Base-by-base conservation (phyloP, 352 stramenopile genomes). In the Globisporangium uncinulatum region DNA sequence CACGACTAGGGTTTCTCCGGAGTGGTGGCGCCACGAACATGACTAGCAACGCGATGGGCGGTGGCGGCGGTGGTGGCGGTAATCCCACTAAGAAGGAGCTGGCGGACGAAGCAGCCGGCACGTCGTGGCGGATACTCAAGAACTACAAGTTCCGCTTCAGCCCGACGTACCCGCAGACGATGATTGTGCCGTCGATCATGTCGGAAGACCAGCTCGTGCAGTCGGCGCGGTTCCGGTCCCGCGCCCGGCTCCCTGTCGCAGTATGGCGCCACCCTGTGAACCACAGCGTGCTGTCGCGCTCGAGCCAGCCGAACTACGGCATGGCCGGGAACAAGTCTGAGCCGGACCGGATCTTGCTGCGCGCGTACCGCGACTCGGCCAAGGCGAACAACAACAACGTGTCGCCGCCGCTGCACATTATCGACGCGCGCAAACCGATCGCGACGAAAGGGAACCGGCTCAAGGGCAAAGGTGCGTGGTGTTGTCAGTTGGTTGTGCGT, bases 301-400 rank as follows among this genome's bases (percentile, higher is more conserved):
- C 81, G 10, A 92, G 89, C 11, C 96, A 99, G 65, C 97, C 97
- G 3, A 98, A 98, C 65, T 97, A 98, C 37, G 97, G 97, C n/a
- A 86, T 99, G 59, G 85, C 93, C 42, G 93, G 94, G 21, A 97
- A 98, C 72, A 92, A 86, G 39, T 98, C 80, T 56, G 76, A 88
- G 17, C 79, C 89, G 1, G 97, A 99, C 69, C 92, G 97, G 51
- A 87, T 89, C 59, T 65, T 97, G 46, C 61, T 97, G 50, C 79
- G 81, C 49, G 79, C 79, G 42, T 88, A 94, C 67, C 79, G 93
- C 8, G 93, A 98, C 42, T 86, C 74, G 15, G 87, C 75, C 4
- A 89, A 89, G 62, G 86, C 79, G 56, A 93, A 83, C 57, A 87
- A 73, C 58, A 83, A 66, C 11, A 77, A 77, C 42, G 70, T 86